Percentiles rank a stretch among this genome's conserved stretches.
Conservation (phyloP, 805 yeast species). For the Zygoascus flipseniorum region DNA sequence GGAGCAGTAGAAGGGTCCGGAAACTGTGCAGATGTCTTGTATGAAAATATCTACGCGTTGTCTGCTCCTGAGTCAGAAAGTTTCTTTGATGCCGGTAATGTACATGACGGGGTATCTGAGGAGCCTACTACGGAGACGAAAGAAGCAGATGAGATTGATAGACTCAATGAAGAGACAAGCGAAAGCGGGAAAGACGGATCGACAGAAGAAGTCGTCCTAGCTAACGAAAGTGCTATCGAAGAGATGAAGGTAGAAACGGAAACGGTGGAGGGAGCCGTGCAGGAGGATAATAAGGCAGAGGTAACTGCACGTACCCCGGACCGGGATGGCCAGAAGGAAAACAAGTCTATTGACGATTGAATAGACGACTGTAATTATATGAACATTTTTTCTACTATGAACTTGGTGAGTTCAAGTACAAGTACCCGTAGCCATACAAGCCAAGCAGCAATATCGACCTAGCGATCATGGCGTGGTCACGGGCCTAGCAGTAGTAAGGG, state of each 20-base stretch:
- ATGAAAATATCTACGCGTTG: conserved; percentile 15
- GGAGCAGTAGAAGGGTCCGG: conserved; percentile 37
- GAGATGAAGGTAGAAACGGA: neutral
- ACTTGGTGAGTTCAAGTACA: too few relatives aligned
- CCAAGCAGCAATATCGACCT: too few relatives aligned
- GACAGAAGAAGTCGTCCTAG: neutral
- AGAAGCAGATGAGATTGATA: neutral
- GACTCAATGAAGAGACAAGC: neutral
- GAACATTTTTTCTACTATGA: too few relatives aligned
- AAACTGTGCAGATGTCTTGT: conserved; percentile 14
- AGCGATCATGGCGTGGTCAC: neutral
- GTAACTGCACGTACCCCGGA: neutral
- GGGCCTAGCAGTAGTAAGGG: neutral
- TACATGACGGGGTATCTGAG: conserved; percentile 3
- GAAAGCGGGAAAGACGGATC: neutral
- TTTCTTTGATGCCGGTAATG: neutral
- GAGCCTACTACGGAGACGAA: conserved; percentile 1
- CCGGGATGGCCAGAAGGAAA: conserved; percentile 1
- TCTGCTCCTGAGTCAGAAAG: conserved; percentile 10
- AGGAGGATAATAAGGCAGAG: conserved; percentile 3
- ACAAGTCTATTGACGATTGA: too few relatives aligned
- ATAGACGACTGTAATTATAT: too few relatives aligned
- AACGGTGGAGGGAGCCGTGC: neutral
- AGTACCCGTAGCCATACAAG: too few relatives aligned
- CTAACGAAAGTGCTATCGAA: neutral